Base-by-base conservation (phyloP, 2,329 filamentous ascomycete genomes). In the Byssothecium circinans region DNA sequence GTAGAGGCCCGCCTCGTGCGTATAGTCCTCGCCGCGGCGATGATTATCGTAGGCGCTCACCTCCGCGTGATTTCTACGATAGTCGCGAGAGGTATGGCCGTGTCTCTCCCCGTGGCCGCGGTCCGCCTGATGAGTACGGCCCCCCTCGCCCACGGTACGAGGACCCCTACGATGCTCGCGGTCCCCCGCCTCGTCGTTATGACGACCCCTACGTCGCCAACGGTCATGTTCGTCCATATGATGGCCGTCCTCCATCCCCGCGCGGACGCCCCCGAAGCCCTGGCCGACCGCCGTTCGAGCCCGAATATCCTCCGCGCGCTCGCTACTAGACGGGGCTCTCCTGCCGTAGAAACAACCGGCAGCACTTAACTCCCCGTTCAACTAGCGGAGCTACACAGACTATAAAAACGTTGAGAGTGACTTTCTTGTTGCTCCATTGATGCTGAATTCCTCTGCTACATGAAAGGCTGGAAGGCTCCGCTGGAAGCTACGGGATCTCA, bases 21-120 rank as follows among this genome's bases (percentile, higher is more conserved):
- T 96, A 95, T 71, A 95, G 88, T 71, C 91, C 91, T 53, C 86
- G 87, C 56, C 84, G 88, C 52, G 39, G 36, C 23, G 85, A 88
- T 56, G 96, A 96, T 73, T 91, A 92, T 68, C 90, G 95, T 66
- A 86, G 91, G 62, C 92, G 89, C 65, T 79, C 81, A 47, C 86
- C 81, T 45, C 80, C 87, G 50, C 86, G 89, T 59, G 88, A 92
- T 51, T 95, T 96, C 74, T 95, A 96, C 73, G 89, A 92, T 55
- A 84, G 87, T 66, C 78, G 79, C 58, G 84, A 88, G 61, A 61
- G 67, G 49, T 70, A 70, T 58, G 86, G 89, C 48, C 90, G 75
- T 49, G 74, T 74, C 50, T 75, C 75, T 53, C 75, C 89, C 47
- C 89, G 90, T 52, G 86, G 88, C 57, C 86, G 87, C 55, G 79